Evolutionary conservation across 192 early-diverging fungal genomes (phyloP), one percentile per base, ranked within the genome.

Genomic region (Coemansia sp.): DNA sequence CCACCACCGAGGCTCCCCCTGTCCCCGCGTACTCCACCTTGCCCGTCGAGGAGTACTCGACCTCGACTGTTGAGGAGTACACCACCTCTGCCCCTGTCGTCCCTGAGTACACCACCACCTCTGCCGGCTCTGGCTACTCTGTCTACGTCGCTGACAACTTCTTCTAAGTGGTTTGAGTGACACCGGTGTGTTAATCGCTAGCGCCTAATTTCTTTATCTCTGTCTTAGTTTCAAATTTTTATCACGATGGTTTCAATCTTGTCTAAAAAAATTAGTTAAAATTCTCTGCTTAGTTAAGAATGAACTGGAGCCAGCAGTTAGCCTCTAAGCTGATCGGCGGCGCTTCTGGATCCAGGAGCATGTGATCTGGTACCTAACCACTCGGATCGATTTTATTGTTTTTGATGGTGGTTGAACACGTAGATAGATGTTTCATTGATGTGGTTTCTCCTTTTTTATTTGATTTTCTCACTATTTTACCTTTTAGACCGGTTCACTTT

Each of bases 181-280:
- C 16, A 25, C 13, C 36, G 47, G 39, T 53, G 58, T 28, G 42
- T 35, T 69, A 53, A 60, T 49, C 52, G 36, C 51, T 62, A 60
- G 64, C 65, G 64, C 65, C 62, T 75, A 77, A 71, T 71, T 50
- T 67, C 52, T 51, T 27, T 60, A 45, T 60, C 18, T 24, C n/a
- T 55, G 2, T 54, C 39, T 55, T 29, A 55, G 28, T 63, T 39
- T 63, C 61, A 47, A 63, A 27, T 29, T 56, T 58, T 61, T 25
- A 6, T 65, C 34, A 28, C 51, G 27, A 55, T 60, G 47, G 59
- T 64, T 71, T 71, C 49, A 39, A 55, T 55, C 14, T 55, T 55
- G 36, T 58, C 36, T 35, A 35, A 52, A 52, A 52, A 27, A 27
- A 27, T 24, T 20, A 54, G 27, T 25, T 58, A 55, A 50, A 27